phyloP scores from a whole-genome alignment of 1,284 basidiomycete genomes.

The Ustilago nuda region DNA sequence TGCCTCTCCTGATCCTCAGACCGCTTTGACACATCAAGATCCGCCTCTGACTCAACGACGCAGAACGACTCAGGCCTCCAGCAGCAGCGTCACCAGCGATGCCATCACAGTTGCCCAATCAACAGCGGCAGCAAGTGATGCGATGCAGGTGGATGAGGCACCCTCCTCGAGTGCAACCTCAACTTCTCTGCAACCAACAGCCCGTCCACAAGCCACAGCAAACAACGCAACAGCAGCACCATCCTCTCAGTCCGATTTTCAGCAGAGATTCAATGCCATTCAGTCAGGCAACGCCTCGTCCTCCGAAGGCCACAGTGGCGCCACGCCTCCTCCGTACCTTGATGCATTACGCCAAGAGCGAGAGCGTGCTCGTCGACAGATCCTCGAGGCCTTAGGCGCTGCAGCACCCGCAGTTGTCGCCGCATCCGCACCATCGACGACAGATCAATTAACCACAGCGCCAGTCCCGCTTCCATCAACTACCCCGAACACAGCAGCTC shows the following conservation, averaged over 20 bases:
- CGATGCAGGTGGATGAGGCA: conserved; percentile 23
- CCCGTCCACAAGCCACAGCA: not conserved
- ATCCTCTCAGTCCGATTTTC: conserved; percentile 8
- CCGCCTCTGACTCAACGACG: conserved; percentile 20
- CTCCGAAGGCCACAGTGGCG: conserved; percentile 11
- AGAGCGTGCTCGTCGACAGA: conserved; percentile 44
- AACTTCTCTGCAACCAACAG: not conserved
- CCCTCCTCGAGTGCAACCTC: not conserved
- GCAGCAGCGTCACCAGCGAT: not conserved
- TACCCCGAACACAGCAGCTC: not conserved
- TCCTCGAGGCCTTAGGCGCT: conserved; percentile 33
- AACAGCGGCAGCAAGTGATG: not conserved
- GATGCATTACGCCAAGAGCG: conserved; percentile 38
- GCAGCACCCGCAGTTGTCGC: not conserved
- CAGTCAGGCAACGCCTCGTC: conserved; percentile 12
- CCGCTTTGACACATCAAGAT: not conserved
- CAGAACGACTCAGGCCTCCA: conserved; percentile 2
- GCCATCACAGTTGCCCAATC: not conserved
- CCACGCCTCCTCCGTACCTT: conserved; percentile 47
- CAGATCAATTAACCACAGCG: not conserved
- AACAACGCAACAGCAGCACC: not conserved
- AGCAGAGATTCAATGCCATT: conserved; percentile 13
- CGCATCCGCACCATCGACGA: not conserved
- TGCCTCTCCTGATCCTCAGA: not conserved
- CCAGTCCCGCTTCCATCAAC: not conserved